Evolutionary conservation across 2,329 filamentous ascomycete species (phyloP), one percentile per base, ranked within the genome.

Genomic region (Aureobasidium sp.): DNA sequence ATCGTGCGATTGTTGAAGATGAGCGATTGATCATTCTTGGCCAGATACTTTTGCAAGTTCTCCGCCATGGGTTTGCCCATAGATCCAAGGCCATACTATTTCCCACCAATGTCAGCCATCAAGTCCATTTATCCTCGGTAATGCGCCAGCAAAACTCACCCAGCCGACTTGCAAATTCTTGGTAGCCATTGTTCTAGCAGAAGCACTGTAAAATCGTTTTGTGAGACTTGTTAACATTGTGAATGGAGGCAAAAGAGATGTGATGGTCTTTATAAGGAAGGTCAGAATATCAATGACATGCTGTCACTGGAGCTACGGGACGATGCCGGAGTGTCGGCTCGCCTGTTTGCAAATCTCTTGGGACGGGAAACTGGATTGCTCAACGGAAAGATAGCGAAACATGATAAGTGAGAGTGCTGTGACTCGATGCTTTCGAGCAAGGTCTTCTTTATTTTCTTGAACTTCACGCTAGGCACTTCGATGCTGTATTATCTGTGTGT

Each of bases 21-120:
- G 37, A 63, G 42, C 8, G 52, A 31, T 31, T 61, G 40, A 17
- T 61, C 44, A 22, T 60, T 57, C 33, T 63, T 64, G 5, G 40
- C 33, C 1, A 77, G 68, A 61, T 77, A 74, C 22, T 70, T 71
- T 68, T 77, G 75, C 8, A 77, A 70, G 60, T 77, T 77, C 49
- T 68, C 70, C 60, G 76, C 75, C 76, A 77, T 77, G 65, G 72
- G 73, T 17, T 75, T 72, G 64, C 76, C 76, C 75, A 77, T 77
- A 37, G 75, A 77, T 42, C 75, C 76, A 56, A 77, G 74, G 64
- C 76, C 76, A 67, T 74, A 62, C 60, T 61, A 33, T 56, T 40
- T 5, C 1, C n/a, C 40, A 29, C 27, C 29, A 27, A n/a, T 1
- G 24, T 49, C 12, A 49, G 47, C 47, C 17, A 24, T 35, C 12